These are phyloP conservation scores for Alternaria longipes DNA, from an alignment of 2,329 filamentous ascomycete genomes.

Conservation along the genomic window DNA sequence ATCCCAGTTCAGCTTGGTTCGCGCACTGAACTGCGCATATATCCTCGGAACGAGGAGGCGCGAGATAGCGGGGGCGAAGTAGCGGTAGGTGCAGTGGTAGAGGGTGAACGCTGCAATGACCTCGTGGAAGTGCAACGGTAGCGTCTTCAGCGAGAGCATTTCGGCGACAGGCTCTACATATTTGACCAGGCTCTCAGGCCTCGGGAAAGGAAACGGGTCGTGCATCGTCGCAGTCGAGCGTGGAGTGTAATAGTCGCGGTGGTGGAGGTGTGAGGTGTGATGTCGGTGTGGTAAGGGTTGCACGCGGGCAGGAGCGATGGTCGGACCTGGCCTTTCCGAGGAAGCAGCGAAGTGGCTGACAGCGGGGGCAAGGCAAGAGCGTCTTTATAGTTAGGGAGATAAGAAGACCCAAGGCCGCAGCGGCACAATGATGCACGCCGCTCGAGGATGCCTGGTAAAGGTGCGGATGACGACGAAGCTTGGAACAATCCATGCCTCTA, in stretches of 20 bases:
- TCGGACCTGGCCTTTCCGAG: neutral
- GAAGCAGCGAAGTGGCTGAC: constrained; percentile 12
- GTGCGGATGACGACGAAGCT: constrained; percentile 18
- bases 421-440: constrained; percentile 20
- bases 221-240: constrained; percentile 63
- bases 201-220: constrained; percentile 73
- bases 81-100: constrained; percentile 74
- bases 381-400: constrained; percentile 23
- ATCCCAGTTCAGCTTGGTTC: constrained; percentile 81
- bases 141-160: constrained; percentile 67
- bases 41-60: constrained; percentile 67
- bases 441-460: constrained; percentile 24
- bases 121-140: constrained; percentile 82
- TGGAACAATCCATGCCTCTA: constrained; percentile 16
- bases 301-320: constrained; percentile 15
- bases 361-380: constrained; percentile 4
- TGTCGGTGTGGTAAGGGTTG: constrained; percentile 15
- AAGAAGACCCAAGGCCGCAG: constrained; percentile 5
- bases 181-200: constrained; percentile 64
- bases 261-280: constrained; percentile 13
- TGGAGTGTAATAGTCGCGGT: neutral
- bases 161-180: constrained; percentile 72
- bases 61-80: constrained; percentile 74
- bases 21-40: constrained; percentile 69
- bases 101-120: constrained; percentile 70